Evolutionary conservation across 768 basidiomycete species (phyloP).

Genomic region (Tylopilus plumbeoviolaceoides): DNA sequence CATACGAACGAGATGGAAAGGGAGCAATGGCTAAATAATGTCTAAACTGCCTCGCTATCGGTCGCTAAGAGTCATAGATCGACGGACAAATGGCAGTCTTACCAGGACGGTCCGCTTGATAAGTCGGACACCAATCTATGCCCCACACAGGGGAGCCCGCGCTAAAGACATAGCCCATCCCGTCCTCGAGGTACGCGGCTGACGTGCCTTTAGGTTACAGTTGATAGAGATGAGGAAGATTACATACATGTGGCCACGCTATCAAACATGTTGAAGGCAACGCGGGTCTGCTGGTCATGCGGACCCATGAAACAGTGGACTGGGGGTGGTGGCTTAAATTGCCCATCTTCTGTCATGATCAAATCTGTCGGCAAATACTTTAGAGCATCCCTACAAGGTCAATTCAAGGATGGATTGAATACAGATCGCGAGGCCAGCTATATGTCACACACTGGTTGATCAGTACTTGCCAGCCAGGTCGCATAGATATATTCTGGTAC

Average conservation of each 20-base stretch:
- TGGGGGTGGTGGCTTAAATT: conserved; percentile 48
- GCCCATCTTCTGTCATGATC: conserved; percentile 47
- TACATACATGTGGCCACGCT: conserved; percentile 57
- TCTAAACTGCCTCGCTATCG: conserved; percentile 47
- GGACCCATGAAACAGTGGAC: conserved; percentile 68
- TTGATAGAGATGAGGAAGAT: conserved; percentile 12
- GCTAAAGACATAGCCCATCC: conserved; percentile 69
- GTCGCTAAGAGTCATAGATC: neutral
- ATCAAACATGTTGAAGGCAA: conserved; percentile 53
- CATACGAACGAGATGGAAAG: conserved; percentile 59
- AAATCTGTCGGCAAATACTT: conserved; percentile 57
- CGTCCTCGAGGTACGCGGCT: conserved; percentile 56
- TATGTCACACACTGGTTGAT: conserved; percentile 42
- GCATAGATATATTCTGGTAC: conserved; percentile 41
- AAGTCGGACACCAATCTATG: conserved; percentile 89
- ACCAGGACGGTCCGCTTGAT: conserved; percentile 55
- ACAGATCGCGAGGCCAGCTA: neutral
- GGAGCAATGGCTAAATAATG: conserved; percentile 87
- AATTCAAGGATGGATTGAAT: conserved; percentile 5
- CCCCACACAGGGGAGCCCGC: conserved; percentile 91
- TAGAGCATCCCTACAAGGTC: conserved; percentile 45
- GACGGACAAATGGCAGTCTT: conserved; percentile 7
- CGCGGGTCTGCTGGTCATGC: conserved; percentile 45
- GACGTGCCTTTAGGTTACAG: neutral
- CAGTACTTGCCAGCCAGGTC: conserved; percentile 44